These are phyloP conservation scores for Sonneratia alba DNA, from an alignment of 345 rosid species.

Conservation along the genomic window DNA sequence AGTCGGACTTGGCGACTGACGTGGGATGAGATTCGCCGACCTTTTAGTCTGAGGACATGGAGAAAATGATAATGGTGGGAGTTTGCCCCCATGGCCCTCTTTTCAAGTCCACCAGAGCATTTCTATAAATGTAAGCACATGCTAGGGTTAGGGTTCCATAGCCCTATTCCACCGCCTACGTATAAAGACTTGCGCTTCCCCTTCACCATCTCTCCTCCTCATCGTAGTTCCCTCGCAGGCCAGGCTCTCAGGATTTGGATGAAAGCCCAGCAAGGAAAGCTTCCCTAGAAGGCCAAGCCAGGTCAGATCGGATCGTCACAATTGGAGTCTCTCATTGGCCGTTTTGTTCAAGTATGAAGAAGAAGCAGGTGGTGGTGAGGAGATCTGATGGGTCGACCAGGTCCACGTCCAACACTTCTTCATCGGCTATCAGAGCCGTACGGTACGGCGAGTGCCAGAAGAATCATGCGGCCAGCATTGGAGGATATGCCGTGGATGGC, in stretches of 20 bases:
- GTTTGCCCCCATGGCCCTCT: constrained; percentile 13
- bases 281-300: background rate
- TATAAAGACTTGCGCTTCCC: constrained; percentile 1
- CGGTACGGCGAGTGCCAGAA: constrained; percentile 19
- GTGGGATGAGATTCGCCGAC: constrained; percentile 27
- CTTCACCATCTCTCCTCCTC: background rate
- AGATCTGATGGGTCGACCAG: constrained; percentile 11
- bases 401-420: background rate
- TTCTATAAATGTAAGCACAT: constrained; percentile 20
- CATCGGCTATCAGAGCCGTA: constrained; percentile 6
- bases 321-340: constrained; percentile 9
- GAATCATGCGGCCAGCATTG: constrained; percentile 19
- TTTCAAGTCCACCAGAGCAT: constrained; percentile 12
- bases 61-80: constrained; percentile 25
- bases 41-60: constrained; percentile 19
- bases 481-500: constrained; percentile 22
- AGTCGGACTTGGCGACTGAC: background rate
- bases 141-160: constrained; percentile 57
- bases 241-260: background rate
- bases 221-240: background rate
- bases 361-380: constrained; percentile 18
- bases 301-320: background rate
- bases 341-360: constrained; percentile 12
- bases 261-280: background rate
- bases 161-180: constrained; percentile 20